Conservation (phyloP, 306 rosid species). For the Fragaria vesca region DNA sequence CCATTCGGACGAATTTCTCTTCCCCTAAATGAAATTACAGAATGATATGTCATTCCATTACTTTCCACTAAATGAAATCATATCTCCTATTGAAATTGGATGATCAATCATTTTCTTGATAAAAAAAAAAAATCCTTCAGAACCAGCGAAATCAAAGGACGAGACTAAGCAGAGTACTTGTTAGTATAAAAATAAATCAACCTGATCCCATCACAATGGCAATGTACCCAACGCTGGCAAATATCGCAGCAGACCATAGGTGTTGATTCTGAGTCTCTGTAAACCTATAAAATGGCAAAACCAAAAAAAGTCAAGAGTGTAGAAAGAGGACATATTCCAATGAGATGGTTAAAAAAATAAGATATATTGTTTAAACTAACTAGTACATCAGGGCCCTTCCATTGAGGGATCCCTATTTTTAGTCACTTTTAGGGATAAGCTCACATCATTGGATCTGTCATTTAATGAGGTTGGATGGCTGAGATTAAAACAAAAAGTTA, state of each 20-base stretch:
- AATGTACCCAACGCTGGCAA: constrained; percentile 99
- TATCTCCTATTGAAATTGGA: background rate
- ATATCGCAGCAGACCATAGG: constrained; percentile 99
- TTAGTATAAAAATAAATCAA: constrained; percentile 25
- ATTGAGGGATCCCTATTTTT: no score
- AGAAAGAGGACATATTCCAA: background rate
- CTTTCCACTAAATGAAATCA: background rate
- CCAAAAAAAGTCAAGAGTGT: constrained; percentile 18
- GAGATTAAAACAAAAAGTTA: no score
- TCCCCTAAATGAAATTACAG: no score
- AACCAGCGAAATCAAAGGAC: background rate
- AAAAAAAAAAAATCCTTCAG: background rate
- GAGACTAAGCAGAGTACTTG: constrained; percentile 1
- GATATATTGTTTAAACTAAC: background rate
- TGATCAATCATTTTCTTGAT: no score
- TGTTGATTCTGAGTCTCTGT: constrained; percentile 98
- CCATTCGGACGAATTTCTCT: no score
- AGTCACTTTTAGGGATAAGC: no score
- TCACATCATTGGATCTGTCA: no score
- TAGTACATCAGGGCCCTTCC: background rate
- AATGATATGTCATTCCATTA: background rate
- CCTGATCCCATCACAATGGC: constrained; percentile 97
- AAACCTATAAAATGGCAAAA: constrained; percentile 61
- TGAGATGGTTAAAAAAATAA: background rate
- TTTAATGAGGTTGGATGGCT: no score